Conservation (phyloP, 768 basidiomycete species). For the Hydnum rufescens region DNA sequence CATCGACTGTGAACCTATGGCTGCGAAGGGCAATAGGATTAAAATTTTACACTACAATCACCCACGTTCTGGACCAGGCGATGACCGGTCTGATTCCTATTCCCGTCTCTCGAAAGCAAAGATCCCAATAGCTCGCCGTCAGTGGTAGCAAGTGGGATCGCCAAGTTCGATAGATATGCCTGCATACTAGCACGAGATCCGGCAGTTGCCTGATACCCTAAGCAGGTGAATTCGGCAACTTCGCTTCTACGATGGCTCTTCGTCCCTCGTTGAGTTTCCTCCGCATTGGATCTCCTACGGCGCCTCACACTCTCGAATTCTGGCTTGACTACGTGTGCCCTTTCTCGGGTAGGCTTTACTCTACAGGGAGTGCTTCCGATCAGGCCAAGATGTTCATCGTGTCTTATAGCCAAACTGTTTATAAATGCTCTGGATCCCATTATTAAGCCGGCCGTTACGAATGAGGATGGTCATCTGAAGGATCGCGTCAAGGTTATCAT, state of each 20-base stretch:
- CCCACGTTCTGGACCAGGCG: not conserved
- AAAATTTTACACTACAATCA: not conserved
- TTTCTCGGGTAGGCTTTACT: conserved; percentile 21
- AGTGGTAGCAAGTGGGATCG: not conserved
- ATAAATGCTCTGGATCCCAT: conserved; percentile 40
- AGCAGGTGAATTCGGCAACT: too few relatives aligned
- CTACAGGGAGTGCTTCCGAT: not conserved
- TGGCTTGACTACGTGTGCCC: conserved; percentile 84
- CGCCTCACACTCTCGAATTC: conserved; percentile 64
- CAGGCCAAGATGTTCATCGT: not conserved
- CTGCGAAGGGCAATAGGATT: too few relatives aligned
- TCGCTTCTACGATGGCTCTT: conserved; percentile 68
- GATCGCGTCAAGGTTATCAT: conserved; percentile 44
- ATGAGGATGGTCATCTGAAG: conserved; percentile 31
- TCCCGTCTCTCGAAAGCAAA: not conserved
- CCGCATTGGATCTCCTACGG: conserved; percentile 34
- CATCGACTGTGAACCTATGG: too few relatives aligned
- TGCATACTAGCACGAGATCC: too few relatives aligned
- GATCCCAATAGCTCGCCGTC: not conserved
- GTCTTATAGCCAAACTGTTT: conserved; percentile 28
- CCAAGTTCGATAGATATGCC: not conserved
- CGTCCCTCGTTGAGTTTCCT: conserved; percentile 53
- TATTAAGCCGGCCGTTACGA: conserved; percentile 23
- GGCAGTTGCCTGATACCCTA: too few relatives aligned
- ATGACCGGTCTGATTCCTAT: not conserved